These are phyloP conservation scores for Fagus crenata DNA, from an alignment of 306 rosid species.

Conservation along the genomic window DNA sequence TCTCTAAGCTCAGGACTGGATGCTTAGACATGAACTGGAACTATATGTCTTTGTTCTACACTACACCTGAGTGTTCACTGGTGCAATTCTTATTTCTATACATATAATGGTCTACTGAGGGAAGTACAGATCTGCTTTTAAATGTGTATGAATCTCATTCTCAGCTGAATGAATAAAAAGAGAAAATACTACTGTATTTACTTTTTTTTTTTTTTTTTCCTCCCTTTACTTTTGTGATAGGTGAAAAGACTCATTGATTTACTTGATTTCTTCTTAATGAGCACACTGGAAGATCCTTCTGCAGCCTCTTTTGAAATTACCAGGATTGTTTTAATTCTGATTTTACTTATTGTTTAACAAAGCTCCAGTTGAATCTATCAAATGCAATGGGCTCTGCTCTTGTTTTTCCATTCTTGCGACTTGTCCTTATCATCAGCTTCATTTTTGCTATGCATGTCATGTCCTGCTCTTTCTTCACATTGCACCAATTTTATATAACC, in stretches of 20 bases:
- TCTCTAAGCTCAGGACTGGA: neutral
- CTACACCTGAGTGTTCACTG: neutral
- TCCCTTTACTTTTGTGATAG: neutral
- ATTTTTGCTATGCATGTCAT: slow-evolving; percentile 9
- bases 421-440: slow-evolving; percentile 18
- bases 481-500: neutral
- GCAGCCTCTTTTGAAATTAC: neutral
- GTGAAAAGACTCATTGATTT: neutral
- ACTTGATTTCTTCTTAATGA: neutral
- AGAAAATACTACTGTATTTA: neutral
- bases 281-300: neutral
- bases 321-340: neutral
- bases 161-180: neutral
- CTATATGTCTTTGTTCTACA: neutral
- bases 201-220: neutral
- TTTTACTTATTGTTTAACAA: neutral
- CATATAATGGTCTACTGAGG: neutral
- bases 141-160: neutral
- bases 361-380: neutral
- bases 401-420: neutral
- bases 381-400: neutral
- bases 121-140: neutral
- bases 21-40: slow-evolving; percentile 1
- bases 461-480: slow-evolving; percentile 10
- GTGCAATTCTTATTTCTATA: neutral